phyloP scores from a whole-genome alignment of 176 grass and related monocot species.

The Urochloa ruziziensis region DNA sequence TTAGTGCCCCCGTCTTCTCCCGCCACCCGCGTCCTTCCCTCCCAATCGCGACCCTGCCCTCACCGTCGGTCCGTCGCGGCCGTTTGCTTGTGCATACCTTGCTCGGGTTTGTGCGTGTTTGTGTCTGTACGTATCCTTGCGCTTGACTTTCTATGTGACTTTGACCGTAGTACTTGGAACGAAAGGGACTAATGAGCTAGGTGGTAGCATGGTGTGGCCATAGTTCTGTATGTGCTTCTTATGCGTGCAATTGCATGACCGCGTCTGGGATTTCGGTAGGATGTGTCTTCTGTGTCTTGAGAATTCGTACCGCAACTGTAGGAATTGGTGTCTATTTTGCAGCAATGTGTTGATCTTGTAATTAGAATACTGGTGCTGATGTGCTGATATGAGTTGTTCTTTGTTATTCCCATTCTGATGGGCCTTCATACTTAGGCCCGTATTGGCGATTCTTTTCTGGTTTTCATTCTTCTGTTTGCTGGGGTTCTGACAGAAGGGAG shows the following conservation, averaged over 20 bases:
- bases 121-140: not conserved
- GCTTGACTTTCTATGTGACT: not conserved
- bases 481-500: conserved; percentile 31
- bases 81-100: not conserved
- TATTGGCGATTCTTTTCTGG: not conserved
- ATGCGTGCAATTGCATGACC: not conserved
- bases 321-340: not conserved
- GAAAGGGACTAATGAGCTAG: not conserved
- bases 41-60: not conserved
- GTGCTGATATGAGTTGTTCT: no score
- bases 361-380: no score
- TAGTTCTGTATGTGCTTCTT: not conserved
- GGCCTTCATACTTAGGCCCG: not conserved
- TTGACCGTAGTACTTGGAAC: not conserved
- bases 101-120: not conserved
- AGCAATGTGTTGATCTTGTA: not conserved
- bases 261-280: not conserved
- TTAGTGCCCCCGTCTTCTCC: not conserved
- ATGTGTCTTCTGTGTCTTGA: not conserved
- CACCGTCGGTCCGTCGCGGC: conserved; percentile 18
- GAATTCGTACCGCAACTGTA: not conserved
- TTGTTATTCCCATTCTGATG: not conserved
- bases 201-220: not conserved
- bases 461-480: conserved; percentile 31
- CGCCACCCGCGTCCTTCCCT: not conserved